Evolutionary conservation across 805 yeast species (phyloP), one percentile per base, ranked within the genome.

Genomic region (Grigorovia humatica): DNA sequence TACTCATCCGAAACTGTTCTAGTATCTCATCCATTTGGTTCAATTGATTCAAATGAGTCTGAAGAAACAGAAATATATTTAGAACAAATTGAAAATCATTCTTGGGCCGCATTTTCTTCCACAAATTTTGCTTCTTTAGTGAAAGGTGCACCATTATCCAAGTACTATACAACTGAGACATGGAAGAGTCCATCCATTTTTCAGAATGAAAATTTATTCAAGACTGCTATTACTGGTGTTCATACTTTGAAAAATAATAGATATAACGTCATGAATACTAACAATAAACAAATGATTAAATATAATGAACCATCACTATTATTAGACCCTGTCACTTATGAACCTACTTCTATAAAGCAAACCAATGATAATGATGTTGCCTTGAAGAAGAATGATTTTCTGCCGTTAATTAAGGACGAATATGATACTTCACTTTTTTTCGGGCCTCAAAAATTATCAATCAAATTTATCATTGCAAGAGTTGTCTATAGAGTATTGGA

Each of bases 71-170:
- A 83, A 2, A 83, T 91, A 11, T 82, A 82, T 58, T 73, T 91
- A 41, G 87, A 81, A 53, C 75, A 81, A 32, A 80, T 89, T 0
- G 72, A 71, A 32, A 71, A 73, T 47, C 82, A 84, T 3, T 74
- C 84, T 1, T 90, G 96, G 96, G 87, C 78, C 71, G 96, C 96
- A 4, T 74, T 91, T 78, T 85, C 95, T 20, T 85, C 82, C 57
- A 64, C 69, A 23, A 76, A 81, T 57, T 91, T 83, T 63, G 96
- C 96, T 0, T 82, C 95, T 0, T 68, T 91, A 48, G 88, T 91
- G 9, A 79, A 80, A 51, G 78, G 88, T 8, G 93, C 96, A 0
- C 91, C 95, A 0, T 60, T 77, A 1, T 83, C 96, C 0, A 73
- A 77, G 48, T 88, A 83, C 68, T 59, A 61, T 40, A 59, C 60